These are phyloP conservation scores for Aspergillus sp. DNA, from an alignment of 2,329 filamentous ascomycete genomes.

Conservation along the genomic window DNA sequence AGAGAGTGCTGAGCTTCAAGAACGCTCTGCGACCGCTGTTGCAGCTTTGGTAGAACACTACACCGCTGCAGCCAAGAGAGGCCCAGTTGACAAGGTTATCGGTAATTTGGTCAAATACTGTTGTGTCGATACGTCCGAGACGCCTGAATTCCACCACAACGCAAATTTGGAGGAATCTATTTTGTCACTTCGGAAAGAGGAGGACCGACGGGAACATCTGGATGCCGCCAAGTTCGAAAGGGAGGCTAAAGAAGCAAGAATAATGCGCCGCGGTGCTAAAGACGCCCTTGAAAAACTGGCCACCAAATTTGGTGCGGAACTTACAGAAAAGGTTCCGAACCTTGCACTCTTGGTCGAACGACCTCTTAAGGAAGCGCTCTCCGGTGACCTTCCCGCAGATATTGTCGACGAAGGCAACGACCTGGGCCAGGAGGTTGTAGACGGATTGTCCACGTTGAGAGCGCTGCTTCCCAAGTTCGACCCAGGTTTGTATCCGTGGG, in stretches of 20 bases:
- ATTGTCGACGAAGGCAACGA: slow-evolving; percentile 71
- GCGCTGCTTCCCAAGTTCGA: slow-evolving; percentile 92
- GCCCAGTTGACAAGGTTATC: slow-evolving; percentile 92
- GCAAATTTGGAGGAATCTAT: slow-evolving; percentile 76
- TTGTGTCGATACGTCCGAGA: slow-evolving; percentile 96
- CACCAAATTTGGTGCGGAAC: slow-evolving; percentile 69
- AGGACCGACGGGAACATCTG: slow-evolving; percentile 88
- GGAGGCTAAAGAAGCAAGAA: slow-evolving; percentile 83
- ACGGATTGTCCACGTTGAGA: slow-evolving; percentile 88
- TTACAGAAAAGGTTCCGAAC: slow-evolving; percentile 83
- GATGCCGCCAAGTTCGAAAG: slow-evolving; percentile 87
- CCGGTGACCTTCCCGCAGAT: slow-evolving; percentile 67
- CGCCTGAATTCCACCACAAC: slow-evolving; percentile 88
- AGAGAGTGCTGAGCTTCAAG: slow-evolving; percentile 85
- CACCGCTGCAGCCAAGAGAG: slow-evolving; percentile 73
- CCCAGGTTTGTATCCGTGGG: slow-evolving; percentile 70
- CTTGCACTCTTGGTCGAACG: slow-evolving; percentile 77
- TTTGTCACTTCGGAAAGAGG: slow-evolving; percentile 92
- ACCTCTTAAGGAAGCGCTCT: slow-evolving; percentile 74
- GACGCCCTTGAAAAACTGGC: slow-evolving; percentile 89
- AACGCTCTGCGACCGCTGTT: slow-evolving; percentile 80
- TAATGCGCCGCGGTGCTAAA: slow-evolving; percentile 90
- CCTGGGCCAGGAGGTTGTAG: slow-evolving; percentile 88
- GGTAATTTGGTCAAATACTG: slow-evolving; percentile 96
- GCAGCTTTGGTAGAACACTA: slow-evolving; percentile 84